Base-by-base conservation (phyloP, 202 grass and related monocot genomes). In the Dendrocalamus latiflorus region DNA sequence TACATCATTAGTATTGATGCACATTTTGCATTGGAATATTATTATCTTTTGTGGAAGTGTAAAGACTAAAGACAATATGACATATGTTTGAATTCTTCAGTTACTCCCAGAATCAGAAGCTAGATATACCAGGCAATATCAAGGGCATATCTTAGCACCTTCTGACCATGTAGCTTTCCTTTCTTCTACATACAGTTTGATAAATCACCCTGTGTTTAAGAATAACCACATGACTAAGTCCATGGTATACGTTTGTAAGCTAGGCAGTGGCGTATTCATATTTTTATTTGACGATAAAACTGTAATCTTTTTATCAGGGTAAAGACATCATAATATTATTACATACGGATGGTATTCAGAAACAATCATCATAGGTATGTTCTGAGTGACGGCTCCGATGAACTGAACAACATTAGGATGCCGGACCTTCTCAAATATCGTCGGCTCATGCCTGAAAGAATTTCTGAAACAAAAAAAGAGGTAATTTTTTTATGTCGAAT, bases 351-450 rank as follows among this genome's bases (percentile, higher is more conserved):
- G 93, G 37, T n/a, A n/a, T n/a, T n/a, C n/a, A n/a, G n/a, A n/a
- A n/a, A n/a, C n/a, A n/a, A n/a, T n/a, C n/a, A n/a, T 99, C 96
- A 99, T n/a, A n/a, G n/a, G n/a, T n/a, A n/a, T n/a, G n/a, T n/a
- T n/a, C n/a, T n/a, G n/a, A n/a, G n/a, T n/a, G 77, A 99, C 89
- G 45, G 96, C 96, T 78, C 96, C 96, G 9, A 99, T 84, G 47
- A 99, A 99, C 78, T 99, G 96, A 49, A 99, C 83, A 2, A n/a
- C n/a, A n/a, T n/a, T n/a, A n/a, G 96, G 96, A 71, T 99, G 96
- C 50, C 96, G 83, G 65, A 92, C 93, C 83, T 95, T 99, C 83
- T 99, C 91, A 34, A 99, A 76, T 34, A 95, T 34, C 53, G 88
- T 93, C 86, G 96, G 51, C 59, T 99, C 96, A 39, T 99, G 70